Base-by-base conservation (phyloP, 306 rosid species). In the Dalbergia cultrata region DNA sequence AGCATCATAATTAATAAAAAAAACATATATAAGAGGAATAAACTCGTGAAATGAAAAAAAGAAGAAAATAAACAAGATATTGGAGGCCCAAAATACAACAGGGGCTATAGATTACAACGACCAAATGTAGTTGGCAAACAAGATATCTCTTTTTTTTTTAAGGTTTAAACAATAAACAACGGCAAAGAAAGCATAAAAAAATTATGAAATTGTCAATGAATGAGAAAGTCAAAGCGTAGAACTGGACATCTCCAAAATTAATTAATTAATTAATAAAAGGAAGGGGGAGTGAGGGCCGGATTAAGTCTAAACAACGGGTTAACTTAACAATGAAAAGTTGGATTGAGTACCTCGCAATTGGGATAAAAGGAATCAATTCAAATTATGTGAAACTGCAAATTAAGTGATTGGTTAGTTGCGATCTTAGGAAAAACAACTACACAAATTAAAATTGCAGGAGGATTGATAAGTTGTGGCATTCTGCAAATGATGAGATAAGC, bases 181-280 rank as follows among this genome's bases (percentile, higher is more conserved):
- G 19, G 19, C n/a, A 78, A 26, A 78, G 0, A 21, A 66, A 77
- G 67, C 1, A 34, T 14, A 39, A 74, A 59, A 74, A 59, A 17
- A 54, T 5, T n/a, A 54, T 54, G 7, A 53, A 53, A 53, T 53
- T 14, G 50, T 43, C 53, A 53, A 53, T 13, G 52, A 53, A 54
- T 65, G 74, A 76, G 22, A 37, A 57, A 12, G 54, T 43, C 43
- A 57, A 59, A 58, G 6, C 41, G 10, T 13, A 5, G 10, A 34
- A 37, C 7, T 12, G 45, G 31, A 14, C 11, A 72, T 12, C 22
- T 33, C 49, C 7, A 57, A 57, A 18, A 10, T 12, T 9, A 50
- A 65, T 26, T 13, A 4, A 9, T 37, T 37, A 35, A 35, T 1
- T 41, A 43, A 13, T 49, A 49, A 13, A 12, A 0, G 54, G 54